Conservation (phyloP, 148 eudicot species). For the Polygonum aviculare region DNA sequence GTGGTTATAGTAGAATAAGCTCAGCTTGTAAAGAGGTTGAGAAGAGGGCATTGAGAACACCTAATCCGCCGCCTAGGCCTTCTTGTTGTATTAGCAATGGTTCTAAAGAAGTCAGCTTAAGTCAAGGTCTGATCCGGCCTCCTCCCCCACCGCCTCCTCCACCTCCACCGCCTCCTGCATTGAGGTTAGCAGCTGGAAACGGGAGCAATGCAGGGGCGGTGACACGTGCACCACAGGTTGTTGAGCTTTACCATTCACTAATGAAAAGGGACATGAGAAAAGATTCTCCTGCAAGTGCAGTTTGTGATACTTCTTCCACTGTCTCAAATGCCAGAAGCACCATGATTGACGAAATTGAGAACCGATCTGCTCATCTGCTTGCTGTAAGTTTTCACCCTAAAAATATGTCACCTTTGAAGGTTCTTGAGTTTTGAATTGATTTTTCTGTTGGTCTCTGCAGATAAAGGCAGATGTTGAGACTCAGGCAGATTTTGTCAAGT, state of each 20-base stretch:
- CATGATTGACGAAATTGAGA: constrained; percentile 91
- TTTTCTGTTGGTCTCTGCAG: constrained; percentile 21
- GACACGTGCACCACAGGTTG: constrained; percentile 77
- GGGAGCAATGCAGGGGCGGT: constrained; percentile 38
- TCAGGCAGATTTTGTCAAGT: constrained; percentile 81
- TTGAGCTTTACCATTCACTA: constrained; percentile 82
- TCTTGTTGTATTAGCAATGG: constrained; percentile 23
- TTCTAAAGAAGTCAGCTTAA: constrained; percentile 20
- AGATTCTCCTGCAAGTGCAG: constrained; percentile 43
- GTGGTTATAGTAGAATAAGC: not conserved
- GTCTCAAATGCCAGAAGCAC: constrained; percentile 57
- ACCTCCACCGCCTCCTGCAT: constrained; percentile 65
- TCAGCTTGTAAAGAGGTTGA: constrained; percentile 36
- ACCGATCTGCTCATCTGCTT: constrained; percentile 67
- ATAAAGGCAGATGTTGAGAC: constrained; percentile 88
- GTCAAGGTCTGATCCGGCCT: constrained; percentile 35
- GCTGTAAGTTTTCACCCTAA: constrained; percentile 48
- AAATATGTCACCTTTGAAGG: not conserved
- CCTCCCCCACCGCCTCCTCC: constrained; percentile 47
- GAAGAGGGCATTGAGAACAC: constrained; percentile 55
- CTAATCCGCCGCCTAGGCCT: constrained; percentile 90
- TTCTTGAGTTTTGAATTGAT: not conserved
- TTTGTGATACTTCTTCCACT: constrained; percentile 33
- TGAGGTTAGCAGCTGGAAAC: constrained; percentile 37
- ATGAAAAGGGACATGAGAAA: constrained; percentile 80